Evolutionary conservation across 257 asterid species (phyloP), one percentile per base, ranked within the genome.

Genomic region (Solanum appendiculatum): DNA sequence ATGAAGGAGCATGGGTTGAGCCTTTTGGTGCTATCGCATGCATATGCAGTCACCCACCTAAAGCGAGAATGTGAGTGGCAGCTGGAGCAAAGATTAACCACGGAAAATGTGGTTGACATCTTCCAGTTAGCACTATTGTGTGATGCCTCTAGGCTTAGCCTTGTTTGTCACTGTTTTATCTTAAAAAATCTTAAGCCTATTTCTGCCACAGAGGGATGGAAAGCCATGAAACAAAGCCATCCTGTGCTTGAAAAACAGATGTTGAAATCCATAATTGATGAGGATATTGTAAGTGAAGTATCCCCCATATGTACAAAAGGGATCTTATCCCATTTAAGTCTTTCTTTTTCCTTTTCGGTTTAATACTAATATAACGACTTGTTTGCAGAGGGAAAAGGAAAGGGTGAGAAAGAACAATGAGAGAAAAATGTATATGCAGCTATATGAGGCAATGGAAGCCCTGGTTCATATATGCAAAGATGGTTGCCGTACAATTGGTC

Each of bases 371-470:
- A 46, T 8, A 4, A 70, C 3, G 44, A 42, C 37, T 46, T 74
- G 44, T 33, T 85, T 89, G 12, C 96, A 96, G 98, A 87, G 42
- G 74, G 88, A 51, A 75, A 92, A 92, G 89, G 92, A 91, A 72
- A 88, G 91, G 90, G 69, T 29, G 31, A 92, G 96, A 91, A 95
- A 95, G 91, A 80, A 33, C 25, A 86, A 89, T 0, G 96, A 95
- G 92, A 92, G 92, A 44, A 91, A 92, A 83, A 83, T 89, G 1
- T 96, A 95, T 88, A 25, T 86, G 78, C 98, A 93, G 83, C 83
- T 96, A 18, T 93, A 92, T 87, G 99, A 95, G 87, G 97, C 98
- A 74, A 96, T 96, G 98, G 99, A 96, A 88, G 98, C 98, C 23
- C 91, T 95, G 9, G 96, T 96, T 54, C 99, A 96, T 90, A 95